These are phyloP conservation scores for Gentiana dahurica DNA, from an alignment of 257 asterid species.

Conservation along the genomic window DNA sequence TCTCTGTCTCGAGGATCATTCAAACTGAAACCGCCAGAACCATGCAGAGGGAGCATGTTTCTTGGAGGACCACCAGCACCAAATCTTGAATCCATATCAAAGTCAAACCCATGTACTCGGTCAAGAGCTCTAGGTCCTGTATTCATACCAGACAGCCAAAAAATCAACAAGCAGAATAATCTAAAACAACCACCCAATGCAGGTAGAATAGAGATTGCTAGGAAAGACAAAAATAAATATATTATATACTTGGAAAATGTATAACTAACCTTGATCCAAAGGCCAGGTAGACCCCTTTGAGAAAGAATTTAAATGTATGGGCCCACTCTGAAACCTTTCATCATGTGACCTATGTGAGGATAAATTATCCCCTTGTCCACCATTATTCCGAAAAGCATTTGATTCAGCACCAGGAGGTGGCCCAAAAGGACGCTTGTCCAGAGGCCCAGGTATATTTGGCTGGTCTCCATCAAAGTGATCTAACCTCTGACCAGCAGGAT, in stretches of 20 bases:
- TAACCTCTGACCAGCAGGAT: slow-evolving; percentile 31
- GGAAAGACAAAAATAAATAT: neutral
- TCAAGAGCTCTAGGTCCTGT: slow-evolving; percentile 37
- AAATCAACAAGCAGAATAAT: neutral
- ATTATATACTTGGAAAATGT: neutral
- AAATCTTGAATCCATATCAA: slow-evolving; percentile 33
- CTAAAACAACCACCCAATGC: neutral
- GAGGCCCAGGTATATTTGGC: slow-evolving; percentile 18
- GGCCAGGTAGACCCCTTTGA: slow-evolving; percentile 30
- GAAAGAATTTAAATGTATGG: slow-evolving; percentile 38
- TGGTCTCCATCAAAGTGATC: slow-evolving; percentile 20
- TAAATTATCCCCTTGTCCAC: slow-evolving; percentile 29
- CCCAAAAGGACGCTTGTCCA: slow-evolving; percentile 32
- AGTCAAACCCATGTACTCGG: slow-evolving; percentile 26
- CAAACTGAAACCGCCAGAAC: slow-evolving; percentile 22
- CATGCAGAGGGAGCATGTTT: slow-evolving; percentile 31
- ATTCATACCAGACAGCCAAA: slow-evolving; percentile 12
- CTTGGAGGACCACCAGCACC: slow-evolving; percentile 45
- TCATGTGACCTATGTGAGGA: slow-evolving; percentile 37
- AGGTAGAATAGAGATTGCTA: neutral
- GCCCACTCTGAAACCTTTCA: slow-evolving; percentile 34
- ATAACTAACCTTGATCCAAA: slow-evolving; percentile 46
- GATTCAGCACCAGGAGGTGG: slow-evolving; percentile 28
- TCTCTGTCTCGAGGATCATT: slow-evolving; percentile 18
- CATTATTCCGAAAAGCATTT: slow-evolving; percentile 28